Percentiles rank a stretch among this genome's conserved stretches.
Conservation (phyloP, 2,329 filamentous ascomycete species). For the Fusarium coicis region DNA sequence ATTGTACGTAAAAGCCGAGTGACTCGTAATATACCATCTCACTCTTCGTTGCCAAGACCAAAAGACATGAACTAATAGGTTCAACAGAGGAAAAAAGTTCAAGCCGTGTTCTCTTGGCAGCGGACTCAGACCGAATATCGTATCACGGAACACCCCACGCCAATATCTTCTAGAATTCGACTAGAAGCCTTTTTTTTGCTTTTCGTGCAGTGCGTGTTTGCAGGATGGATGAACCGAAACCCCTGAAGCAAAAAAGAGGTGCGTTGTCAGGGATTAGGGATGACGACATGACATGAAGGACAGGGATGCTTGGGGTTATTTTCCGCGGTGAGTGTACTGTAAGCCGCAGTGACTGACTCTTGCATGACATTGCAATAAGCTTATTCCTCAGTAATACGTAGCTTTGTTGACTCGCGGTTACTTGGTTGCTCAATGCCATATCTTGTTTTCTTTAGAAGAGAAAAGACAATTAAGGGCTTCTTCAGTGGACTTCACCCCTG, state of each 20-base stretch:
- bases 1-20: conserved; percentile 41
- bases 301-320: conserved; percentile 20
- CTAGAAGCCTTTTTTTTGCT: conserved; percentile 26
- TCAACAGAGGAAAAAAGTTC: neutral
- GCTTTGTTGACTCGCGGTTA: neutral
- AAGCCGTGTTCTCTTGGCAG: conserved; percentile 10
- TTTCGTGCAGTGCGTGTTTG: neutral
- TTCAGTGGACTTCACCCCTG: neutral
- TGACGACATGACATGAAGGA: conserved; percentile 27
- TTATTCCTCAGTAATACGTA: neutral
- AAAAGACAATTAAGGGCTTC: neutral
- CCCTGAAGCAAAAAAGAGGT: conserved; percentile 11
- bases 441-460: too few species aligned
- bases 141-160: conserved; percentile 10
- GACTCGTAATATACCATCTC: conserved; percentile 8
- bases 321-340: neutral
- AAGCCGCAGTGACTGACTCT: conserved; percentile 19
- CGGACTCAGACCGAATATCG: conserved; percentile 22
- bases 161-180: conserved; percentile 39
- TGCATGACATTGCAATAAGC: neutral
- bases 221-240: neutral
- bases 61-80: neutral
- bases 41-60: neutral
- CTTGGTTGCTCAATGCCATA: neutral
- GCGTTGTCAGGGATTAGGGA: conserved; percentile 16